Conservation (phyloP, 2,329 filamentous ascomycete species). For the Polytolypa hystricis region DNA sequence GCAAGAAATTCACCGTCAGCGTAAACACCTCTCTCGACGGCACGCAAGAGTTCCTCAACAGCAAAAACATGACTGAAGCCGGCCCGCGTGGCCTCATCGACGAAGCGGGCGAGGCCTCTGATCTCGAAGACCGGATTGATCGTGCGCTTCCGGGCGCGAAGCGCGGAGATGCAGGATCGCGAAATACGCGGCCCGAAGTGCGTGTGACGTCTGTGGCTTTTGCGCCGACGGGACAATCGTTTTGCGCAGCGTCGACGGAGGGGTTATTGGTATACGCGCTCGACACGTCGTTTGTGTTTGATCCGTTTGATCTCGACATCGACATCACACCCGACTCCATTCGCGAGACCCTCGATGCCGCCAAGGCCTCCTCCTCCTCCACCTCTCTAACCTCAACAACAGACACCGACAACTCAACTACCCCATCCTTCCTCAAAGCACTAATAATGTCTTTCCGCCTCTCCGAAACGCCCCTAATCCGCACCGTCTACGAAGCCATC, state of each 20-base stretch:
- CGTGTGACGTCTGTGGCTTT: conserved; percentile 77
- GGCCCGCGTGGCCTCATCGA: conserved; percentile 79
- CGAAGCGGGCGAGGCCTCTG: conserved; percentile 75
- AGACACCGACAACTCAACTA: conserved; percentile 48
- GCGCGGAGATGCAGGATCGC: conserved; percentile 70
- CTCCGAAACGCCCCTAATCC: conserved; percentile 72
- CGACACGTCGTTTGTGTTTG: conserved; percentile 73
- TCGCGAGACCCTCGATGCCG: conserved; percentile 54
- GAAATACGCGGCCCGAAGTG: conserved; percentile 69
- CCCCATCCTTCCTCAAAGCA: conserved; percentile 63
- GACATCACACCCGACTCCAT: conserved; percentile 84
- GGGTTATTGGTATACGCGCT: conserved; percentile 88
- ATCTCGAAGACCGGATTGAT: conserved; percentile 75
- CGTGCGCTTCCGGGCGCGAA: conserved; percentile 72
- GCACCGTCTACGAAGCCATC: conserved; percentile 73
- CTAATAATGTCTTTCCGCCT: conserved; percentile 95
- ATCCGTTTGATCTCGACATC: conserved; percentile 92
- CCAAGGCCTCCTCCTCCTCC: conserved; percentile 20
- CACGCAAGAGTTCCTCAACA: conserved; percentile 95
- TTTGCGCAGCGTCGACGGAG: conserved; percentile 92
- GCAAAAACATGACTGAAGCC: conserved; percentile 78
- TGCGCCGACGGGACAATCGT: conserved; percentile 75
- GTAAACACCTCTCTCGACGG: conserved; percentile 92
- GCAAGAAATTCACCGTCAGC: conserved; percentile 93
- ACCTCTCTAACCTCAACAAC: background rate